Evolutionary conservation across 208 protist species (phyloP), one percentile per base, ranked within the genome.

Genomic region (Herpetomonas samuelpessoai): DNA sequence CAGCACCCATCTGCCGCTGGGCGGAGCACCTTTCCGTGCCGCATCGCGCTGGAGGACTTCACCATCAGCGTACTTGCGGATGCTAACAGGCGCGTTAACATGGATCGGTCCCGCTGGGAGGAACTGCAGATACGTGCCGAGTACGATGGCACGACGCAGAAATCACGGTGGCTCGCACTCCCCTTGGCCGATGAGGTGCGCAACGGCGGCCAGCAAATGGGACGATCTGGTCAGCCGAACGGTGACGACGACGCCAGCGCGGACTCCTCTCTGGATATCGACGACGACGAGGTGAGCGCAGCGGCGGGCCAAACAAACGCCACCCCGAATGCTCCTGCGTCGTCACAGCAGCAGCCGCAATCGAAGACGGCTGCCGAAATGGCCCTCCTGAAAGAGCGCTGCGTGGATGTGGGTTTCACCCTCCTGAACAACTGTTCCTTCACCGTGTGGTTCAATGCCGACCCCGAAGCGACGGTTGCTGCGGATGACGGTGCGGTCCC

Each of bases 131-230:
- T 85, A 14, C 60, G 62, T 21, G 66, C 70, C 25, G 46, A 39
- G 22, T 72, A 75, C 57, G 66, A 75, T 57, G 82, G 78, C 55
- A 57, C 77, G 2, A 71, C 67, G 52, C 71, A 81, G 60, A 58
- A 66, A 12, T 85, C 82, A 24, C 74, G 82, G 14, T 89, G 82
- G 82, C 59, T 85, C 27, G 53, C 77, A 4, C 53, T 77, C 22
- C 59, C 63, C 14, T 16, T 71, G n/a, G 71, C 74, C 26, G 27
- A 69, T 16, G 55, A 61, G 57, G 27, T 48, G 29, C 30, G 39
- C 9, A 26, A 56, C 41, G 62, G 45, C 44, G 45, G 46, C 21
- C 41, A 60, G 44, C 30, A 70, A n/a, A 48, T 57, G 30, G 27
- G 53, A 39, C 52, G 62, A 44, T 28, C 3, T 10, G 44, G 46